A percentile compares a stretch with the other conserved stretches of the same genome.
Conservation (phyloP, 1,284 basidiomycete genomes). For the Sanguinoderma infundibulare region DNA sequence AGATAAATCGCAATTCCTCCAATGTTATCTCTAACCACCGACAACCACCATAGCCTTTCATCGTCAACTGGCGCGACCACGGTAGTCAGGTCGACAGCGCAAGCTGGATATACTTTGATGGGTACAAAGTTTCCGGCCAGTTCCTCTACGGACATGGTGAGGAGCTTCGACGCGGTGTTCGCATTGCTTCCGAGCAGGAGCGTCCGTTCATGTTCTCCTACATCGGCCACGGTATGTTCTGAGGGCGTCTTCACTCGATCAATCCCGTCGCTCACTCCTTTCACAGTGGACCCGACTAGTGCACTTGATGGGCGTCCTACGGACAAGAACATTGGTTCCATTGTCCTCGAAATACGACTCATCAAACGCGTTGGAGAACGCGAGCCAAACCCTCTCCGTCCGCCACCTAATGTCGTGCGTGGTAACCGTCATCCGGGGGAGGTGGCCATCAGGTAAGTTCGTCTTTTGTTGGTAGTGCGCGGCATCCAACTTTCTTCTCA, state of each 20-base stretch:
- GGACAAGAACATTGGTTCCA: slow-evolving; percentile 51
- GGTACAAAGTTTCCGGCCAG: slow-evolving; percentile 58
- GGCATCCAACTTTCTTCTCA: slow-evolving; percentile 5
- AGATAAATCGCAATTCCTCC: background rate
- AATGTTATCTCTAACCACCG: background rate
- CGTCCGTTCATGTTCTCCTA: slow-evolving; percentile 61
- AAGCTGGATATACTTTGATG: slow-evolving; percentile 62
- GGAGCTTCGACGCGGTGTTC: slow-evolving; percentile 42
- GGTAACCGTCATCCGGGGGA: slow-evolving; percentile 27
- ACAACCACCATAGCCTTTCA: slow-evolving; percentile 46
- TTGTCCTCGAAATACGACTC: slow-evolving; percentile 60
- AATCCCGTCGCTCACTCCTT: background rate
- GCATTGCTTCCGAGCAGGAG: slow-evolving; percentile 36
- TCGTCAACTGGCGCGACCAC: slow-evolving; percentile 63
- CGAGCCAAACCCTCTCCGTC: slow-evolving; percentile 22
- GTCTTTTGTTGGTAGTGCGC: background rate
- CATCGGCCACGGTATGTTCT: slow-evolving; percentile 35
- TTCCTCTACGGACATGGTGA: slow-evolving; percentile 60
- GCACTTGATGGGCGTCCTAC: background rate
- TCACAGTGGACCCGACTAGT: background rate
- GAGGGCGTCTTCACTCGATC: background rate
- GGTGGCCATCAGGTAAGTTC: slow-evolving; percentile 21
- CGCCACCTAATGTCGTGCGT: slow-evolving; percentile 22
- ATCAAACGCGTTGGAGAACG: slow-evolving; percentile 39
- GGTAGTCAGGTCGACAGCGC: slow-evolving; percentile 57